Conservation (phyloP, 176 grass and related monocot species). For the Triticum turgidum region DNA sequence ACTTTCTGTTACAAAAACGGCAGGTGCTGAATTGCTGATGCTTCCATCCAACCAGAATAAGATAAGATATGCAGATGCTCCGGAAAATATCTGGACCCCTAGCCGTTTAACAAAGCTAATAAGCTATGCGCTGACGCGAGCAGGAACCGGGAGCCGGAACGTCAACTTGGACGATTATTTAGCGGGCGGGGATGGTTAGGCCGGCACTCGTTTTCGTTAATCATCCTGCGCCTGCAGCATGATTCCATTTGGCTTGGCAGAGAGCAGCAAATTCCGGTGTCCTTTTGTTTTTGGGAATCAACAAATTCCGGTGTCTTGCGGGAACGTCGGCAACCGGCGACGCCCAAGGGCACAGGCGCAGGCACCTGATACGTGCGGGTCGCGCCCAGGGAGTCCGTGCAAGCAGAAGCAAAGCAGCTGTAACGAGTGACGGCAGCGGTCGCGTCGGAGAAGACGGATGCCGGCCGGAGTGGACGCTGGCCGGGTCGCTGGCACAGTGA, state of each 20-base stretch:
- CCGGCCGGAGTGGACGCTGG: neutral
- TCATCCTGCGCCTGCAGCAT: neutral
- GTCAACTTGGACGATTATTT: neutral
- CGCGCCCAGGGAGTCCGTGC: neutral
- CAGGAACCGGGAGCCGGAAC: neutral
- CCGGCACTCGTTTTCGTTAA: slow-evolving; percentile 4
- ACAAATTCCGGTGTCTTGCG: neutral
- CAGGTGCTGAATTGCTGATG: neutral
- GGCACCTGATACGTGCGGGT: neutral
- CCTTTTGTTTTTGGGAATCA: neutral
- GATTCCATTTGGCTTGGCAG: neutral
- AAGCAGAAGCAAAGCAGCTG: neutral
- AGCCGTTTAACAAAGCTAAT: no score
- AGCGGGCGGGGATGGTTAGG: neutral
- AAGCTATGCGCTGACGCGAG: neutral
- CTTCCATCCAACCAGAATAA: neutral
- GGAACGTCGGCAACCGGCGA: neutral
- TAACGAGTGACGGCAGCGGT: neutral
- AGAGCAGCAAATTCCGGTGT: neutral
- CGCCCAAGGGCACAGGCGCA: neutral
- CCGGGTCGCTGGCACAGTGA: neutral
- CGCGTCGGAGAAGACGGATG: neutral
- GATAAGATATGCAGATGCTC: neutral
- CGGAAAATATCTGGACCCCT: slow-evolving; percentile 3
- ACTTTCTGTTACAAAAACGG: neutral